Base-by-base conservation (phyloP, 2,329 filamentous ascomycete genomes). In the Claviceps humidiphila region DNA sequence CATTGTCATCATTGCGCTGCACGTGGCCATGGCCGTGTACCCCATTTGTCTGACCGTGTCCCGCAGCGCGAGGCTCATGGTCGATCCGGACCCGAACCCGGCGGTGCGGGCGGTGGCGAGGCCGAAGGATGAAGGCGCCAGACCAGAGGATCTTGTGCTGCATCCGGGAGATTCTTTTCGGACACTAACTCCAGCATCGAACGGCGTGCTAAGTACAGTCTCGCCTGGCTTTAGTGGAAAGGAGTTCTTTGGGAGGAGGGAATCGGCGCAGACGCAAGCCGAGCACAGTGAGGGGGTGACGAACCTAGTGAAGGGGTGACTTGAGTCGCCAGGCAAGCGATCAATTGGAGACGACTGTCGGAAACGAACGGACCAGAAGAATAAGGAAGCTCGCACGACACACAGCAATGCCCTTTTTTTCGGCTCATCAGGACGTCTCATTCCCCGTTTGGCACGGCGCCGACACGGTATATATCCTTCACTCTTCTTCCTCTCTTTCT, bases 1-100 rank as follows among this genome's bases (percentile, higher is more conserved):
- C 63, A 68, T 80, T 37, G 72, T 89, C 4, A 78, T 87, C 2
- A 68, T 84, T 3, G 72, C 67, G 3, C 63, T 81, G 26, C 68
- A 78, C 48, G 68, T 69, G 1, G 63, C 72, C 24, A 71, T 72
- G 20, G 64, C 74, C 38, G 58, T 70, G 2, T 80, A 77, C 54
- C 72, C 77, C 0, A 55, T 75, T 4, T 78, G 76, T 56, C 63
- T 81, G 17, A 68, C 70, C 41, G 57, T 71, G 26, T 66, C 71
- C n/a, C 63, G 59, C 13, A 74, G 77, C 53, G 78, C 74, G 0
- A 71, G 69, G 54, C 58, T 63, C 11, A 61, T 77, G 51, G 72
- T 75, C 14, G 73, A 68, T 45, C 64, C 62, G 1, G 58, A 58
- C 20, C 56, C 60, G 2, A 58, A 58, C 20, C 57, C 60, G 2